Base-by-base conservation (phyloP, 2,329 filamentous ascomycete species). In the Camillea tinctor region DNA sequence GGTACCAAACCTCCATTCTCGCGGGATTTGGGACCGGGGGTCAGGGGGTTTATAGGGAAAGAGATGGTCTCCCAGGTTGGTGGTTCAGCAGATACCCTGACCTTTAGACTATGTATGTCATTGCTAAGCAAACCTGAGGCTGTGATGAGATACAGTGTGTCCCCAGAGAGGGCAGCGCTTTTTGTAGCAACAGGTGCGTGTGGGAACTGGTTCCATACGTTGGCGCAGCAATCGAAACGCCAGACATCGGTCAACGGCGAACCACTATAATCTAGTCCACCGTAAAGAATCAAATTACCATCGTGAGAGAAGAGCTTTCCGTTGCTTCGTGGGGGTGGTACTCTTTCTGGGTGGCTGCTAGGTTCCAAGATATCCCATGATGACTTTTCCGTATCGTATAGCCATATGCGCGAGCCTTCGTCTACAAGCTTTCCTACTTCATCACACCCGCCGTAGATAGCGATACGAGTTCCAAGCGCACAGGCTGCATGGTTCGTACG, bases 171-270 rank as follows among this genome's bases (percentile, higher is more conserved):
- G 2, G 80, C 75, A 6, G 83, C 71, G 40, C 75, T 77, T 0
- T 76, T 60, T 2, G 76, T 72, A 1, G 75, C 52, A 1, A 68
- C 74, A 0, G 79, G 75, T 1, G 79, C 75, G 0, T 75, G 68
- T 0, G 83, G 81, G 11, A 86, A 74, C 40, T 77, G 75, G 1
- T 75, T 77, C 83, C 83, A 86, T 0, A 76, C 79, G 4, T 77
- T 73, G 2, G 76, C 74, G 22, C 73, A 72, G 49, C 82, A 75
- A 59, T 84, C 78, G 64, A 84, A 85, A 40, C 79, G 73, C 75
- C 83, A 82, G 8, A 78, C 76, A 62, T 85, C 83, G 8, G 73
- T 75, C 8, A 76, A 62, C 1, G 73, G 64, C 11, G 62, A 63
- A 7, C 63, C 70, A 0, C 60, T 56, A 1, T 65, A 64, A 6